phyloP scores from a whole-genome alignment of 1,284 basidiomycete species.

The Porogramme epimiltina region DNA sequence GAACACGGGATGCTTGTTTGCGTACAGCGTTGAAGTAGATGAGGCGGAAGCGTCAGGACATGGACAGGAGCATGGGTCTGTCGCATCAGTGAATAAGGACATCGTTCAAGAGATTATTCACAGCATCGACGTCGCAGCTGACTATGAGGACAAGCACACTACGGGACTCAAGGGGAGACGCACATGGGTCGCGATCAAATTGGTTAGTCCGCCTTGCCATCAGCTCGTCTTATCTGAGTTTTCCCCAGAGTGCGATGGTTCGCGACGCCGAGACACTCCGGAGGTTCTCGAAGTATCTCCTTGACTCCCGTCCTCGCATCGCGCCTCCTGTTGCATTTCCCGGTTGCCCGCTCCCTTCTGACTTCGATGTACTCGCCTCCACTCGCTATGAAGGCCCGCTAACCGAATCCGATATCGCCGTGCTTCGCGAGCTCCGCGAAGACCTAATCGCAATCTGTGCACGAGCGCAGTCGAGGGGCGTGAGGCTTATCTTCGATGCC shows the following conservation, averaged over 20 bases:
- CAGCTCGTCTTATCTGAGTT: too few relatives aligned
- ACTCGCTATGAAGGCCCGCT: constrained; percentile 30
- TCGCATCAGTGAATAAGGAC: constrained; percentile 49
- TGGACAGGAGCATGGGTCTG: constrained; percentile 16
- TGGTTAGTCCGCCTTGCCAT: constrained; percentile 46
- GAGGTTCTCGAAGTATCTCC: constrained; percentile 56
- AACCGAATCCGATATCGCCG: constrained; percentile 54
- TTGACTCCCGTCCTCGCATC: constrained; percentile 37
- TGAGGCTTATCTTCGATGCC: constrained; percentile 79
- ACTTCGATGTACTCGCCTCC: constrained; percentile 48
- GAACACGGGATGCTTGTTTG: constrained; percentile 81
- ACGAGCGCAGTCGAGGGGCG: constrained; percentile 58
- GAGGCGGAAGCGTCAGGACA: constrained; percentile 49
- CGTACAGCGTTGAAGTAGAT: constrained; percentile 86
- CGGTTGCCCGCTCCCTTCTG: constrained; percentile 52
- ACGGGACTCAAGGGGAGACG: constrained; percentile 36
- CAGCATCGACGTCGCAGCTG: constrained; percentile 76
- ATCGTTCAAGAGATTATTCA: constrained; percentile 73
- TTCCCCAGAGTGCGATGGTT: constrained; percentile 66
- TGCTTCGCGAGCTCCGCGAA: constrained; percentile 59
- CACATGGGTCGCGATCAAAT: constrained; percentile 84
- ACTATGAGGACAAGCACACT: constrained; percentile 70
- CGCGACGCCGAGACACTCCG: constrained; percentile 57
- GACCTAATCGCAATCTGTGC: constrained; percentile 57
- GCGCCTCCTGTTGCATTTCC: constrained; percentile 58